Conservation (phyloP, 1,284 basidiomycete species). For the Ustilago xerochloae region DNA sequence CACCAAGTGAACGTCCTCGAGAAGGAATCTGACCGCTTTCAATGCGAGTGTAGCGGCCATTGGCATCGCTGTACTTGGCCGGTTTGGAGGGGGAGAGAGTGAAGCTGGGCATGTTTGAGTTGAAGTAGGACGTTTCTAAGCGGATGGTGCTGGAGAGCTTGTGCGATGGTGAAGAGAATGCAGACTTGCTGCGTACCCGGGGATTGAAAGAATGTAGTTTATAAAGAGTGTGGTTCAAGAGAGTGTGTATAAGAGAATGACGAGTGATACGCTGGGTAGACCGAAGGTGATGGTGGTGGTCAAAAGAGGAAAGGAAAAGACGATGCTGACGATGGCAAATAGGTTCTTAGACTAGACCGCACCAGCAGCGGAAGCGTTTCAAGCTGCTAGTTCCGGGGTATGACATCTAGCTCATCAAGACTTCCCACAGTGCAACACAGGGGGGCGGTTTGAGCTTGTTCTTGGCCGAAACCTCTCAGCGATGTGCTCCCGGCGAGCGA, state of each 20-base stretch:
- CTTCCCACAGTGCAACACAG: conserved; percentile 1
- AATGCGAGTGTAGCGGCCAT: conserved; percentile 45
- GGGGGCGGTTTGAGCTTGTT: background rate
- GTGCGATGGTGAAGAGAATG: background rate
- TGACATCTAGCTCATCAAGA: background rate
- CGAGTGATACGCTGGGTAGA: conserved; percentile 1
- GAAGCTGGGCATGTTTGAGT: conserved; percentile 27
- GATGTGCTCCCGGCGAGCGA: too few species aligned
- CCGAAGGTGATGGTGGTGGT: conserved; percentile 9
- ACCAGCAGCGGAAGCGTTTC: background rate
- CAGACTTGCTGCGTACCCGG: conserved; percentile 7
- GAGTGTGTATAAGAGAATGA: conserved; percentile 17
- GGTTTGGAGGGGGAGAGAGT: conserved; percentile 28
- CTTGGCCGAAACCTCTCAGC: background rate
- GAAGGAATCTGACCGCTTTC: conserved; percentile 36
- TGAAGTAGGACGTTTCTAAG: too few species aligned
- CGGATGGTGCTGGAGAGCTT: background rate
- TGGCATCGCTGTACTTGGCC: conserved; percentile 34
- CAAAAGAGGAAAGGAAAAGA: background rate
- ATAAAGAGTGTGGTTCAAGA: conserved; percentile 8
- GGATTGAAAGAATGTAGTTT: conserved; percentile 13
- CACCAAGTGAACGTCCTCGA: conserved; percentile 29
- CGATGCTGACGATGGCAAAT: background rate
- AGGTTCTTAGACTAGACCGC: background rate
- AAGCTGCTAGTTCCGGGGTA: background rate